Evolutionary conservation across 345 rosid species (phyloP).

Genomic region (Lepidium didymum): DNA sequence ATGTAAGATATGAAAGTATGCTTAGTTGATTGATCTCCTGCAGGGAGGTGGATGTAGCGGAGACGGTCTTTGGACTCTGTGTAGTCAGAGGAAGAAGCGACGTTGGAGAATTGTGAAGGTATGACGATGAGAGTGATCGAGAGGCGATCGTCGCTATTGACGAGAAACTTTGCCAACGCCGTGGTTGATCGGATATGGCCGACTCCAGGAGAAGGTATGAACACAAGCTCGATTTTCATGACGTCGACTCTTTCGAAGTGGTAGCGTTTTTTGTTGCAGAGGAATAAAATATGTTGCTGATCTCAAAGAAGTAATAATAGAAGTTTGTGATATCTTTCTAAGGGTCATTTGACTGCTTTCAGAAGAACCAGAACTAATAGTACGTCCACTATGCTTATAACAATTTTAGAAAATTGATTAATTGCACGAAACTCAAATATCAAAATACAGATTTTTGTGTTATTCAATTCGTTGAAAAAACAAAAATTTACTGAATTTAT

Average conservation of each 20-base stretch:
- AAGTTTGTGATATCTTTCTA: background rate
- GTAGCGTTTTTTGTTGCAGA: background rate
- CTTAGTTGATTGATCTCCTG: background rate
- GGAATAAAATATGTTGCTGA: background rate
- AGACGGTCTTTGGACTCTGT: conserved; percentile 1
- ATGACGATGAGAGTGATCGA: conserved; percentile 34
- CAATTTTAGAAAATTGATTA: background rate
- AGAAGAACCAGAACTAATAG: background rate
- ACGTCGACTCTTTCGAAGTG: background rate
- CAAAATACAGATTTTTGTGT: background rate
- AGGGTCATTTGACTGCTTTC: background rate
- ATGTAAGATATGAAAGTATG: background rate
- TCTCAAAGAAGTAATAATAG: background rate
- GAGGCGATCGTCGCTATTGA: conserved; percentile 23
- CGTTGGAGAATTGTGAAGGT: background rate
- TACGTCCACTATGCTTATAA: background rate
- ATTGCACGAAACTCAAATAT: background rate
- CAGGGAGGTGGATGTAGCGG: conserved; percentile 7
- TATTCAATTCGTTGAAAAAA: too few species aligned
- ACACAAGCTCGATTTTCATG: conserved; percentile 38
- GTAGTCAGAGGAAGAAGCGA: background rate
- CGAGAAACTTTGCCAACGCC: conserved; percentile 33
- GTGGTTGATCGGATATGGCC: conserved; percentile 36
- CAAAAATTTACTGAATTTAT: too few species aligned
- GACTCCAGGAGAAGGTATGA: conserved; percentile 31